Conservation (phyloP, 257 asterid species). For the Primulina eburnea region DNA sequence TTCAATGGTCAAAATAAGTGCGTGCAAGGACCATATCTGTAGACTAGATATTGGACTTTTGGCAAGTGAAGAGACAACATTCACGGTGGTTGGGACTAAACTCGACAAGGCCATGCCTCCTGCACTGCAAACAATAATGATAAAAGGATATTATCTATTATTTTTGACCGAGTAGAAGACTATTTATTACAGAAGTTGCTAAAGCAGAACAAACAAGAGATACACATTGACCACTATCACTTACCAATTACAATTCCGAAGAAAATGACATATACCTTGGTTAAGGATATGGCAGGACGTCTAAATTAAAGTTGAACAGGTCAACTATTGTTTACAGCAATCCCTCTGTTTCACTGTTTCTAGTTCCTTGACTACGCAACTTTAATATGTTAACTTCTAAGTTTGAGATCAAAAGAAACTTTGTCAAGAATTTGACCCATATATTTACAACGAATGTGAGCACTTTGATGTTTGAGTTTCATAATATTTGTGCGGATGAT, state of each 20-base stretch:
- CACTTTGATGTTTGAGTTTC: too few relatives aligned
- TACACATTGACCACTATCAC: constrained; percentile 6
- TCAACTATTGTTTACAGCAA: constrained; percentile 14
- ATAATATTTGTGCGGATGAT: constrained; percentile 14
- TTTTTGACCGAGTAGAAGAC: constrained; percentile 16
- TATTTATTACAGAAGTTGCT: constrained; percentile 3
- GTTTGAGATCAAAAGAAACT: constrained; percentile 3
- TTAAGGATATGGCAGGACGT: constrained; percentile 6
- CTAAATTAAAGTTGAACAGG: neutral
- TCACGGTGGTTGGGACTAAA: constrained; percentile 92
- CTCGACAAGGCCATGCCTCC: constrained; percentile 99
- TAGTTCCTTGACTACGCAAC: neutral
- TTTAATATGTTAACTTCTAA: constrained; percentile 7
- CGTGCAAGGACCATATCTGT: constrained; percentile 97
- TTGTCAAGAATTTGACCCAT: constrained; percentile 2
- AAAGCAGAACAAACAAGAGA: constrained; percentile 13
- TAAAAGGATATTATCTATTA: constrained; percentile 29
- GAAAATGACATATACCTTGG: neutral
- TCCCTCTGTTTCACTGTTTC: neutral
- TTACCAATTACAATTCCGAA: neutral
- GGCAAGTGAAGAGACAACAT: constrained; percentile 72
- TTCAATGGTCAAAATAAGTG: constrained; percentile 96
- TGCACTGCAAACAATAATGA: constrained; percentile 71
- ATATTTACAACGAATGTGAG: neutral
- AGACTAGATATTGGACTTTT: constrained; percentile 69